These are phyloP conservation scores for Aspergillus luchuensis DNA, from an alignment of 2,329 filamentous ascomycete genomes.

Conservation along the genomic window DNA sequence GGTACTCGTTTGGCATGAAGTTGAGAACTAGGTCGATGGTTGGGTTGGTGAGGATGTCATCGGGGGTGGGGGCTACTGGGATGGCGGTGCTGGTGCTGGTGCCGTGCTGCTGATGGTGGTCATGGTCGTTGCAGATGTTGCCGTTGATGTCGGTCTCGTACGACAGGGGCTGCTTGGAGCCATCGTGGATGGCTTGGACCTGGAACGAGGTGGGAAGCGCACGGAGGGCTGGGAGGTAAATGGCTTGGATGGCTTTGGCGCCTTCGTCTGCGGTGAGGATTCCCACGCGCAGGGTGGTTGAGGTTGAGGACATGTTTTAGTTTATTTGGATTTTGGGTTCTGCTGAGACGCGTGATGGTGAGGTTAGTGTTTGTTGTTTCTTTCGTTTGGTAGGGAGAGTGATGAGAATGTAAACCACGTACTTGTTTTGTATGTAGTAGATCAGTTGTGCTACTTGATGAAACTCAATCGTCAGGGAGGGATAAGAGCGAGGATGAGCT, in stretches of 20 bases:
- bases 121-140: slow-evolving; percentile 5
- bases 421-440: neutral
- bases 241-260: slow-evolving; percentile 53
- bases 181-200: slow-evolving; percentile 55
- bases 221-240: slow-evolving; percentile 56
- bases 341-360: neutral
- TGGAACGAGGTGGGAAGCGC: slow-evolving; percentile 47
- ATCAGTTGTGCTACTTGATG: neutral
- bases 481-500: neutral
- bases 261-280: slow-evolving; percentile 36
- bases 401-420: neutral
- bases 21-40: slow-evolving; percentile 49
- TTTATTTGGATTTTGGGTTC: neutral
- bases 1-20: slow-evolving; percentile 59
- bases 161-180: slow-evolving; percentile 34
- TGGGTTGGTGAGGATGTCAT: slow-evolving; percentile 52
- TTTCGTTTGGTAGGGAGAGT: neutral
- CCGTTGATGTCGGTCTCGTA: neutral
- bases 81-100: neutral
- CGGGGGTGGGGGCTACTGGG: neutral
- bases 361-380: neutral
- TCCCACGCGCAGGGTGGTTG: slow-evolving; percentile 33
- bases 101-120: neutral
- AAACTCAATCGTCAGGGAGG: neutral
- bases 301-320: slow-evolving; percentile 19